These are phyloP conservation scores for Colletotrichum neosansevieriae DNA, from an alignment of 2,329 filamentous ascomycete species.

Conservation along the genomic window DNA sequence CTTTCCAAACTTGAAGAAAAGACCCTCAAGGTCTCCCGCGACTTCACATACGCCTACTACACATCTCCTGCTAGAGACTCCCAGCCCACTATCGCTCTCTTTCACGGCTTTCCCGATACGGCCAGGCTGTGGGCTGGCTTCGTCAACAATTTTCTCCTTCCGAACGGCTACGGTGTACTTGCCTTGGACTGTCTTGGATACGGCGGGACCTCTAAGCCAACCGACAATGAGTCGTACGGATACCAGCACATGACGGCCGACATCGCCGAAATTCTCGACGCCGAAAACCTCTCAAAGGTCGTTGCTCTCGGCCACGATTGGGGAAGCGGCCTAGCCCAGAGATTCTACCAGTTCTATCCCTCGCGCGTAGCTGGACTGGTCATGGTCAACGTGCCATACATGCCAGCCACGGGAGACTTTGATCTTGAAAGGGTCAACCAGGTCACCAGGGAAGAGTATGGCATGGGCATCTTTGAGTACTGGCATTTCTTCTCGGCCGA, in stretches of 20 bases:
- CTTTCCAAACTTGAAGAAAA: conserved; percentile 46
- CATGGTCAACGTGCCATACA: conserved; percentile 57
- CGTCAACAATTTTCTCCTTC: conserved; percentile 52
- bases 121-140: conserved; percentile 58
- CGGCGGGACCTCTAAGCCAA: conserved; percentile 55
- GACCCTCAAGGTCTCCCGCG: conserved; percentile 46
- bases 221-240: conserved; percentile 51
- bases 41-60: conserved; percentile 57
- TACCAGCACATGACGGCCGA: conserved; percentile 53
- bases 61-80: conserved; percentile 44
- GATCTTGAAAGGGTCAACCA: conserved; percentile 52
- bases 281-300: conserved; percentile 49
- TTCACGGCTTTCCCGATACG: conserved; percentile 64
- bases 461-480: conserved; percentile 55
- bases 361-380: conserved; percentile 55
- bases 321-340: conserved; percentile 55
- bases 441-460: conserved; percentile 48
- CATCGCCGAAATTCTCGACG: conserved; percentile 54
- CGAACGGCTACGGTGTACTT: conserved; percentile 52
- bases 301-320: conserved; percentile 64
- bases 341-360: conserved; percentile 56
- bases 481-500: conserved; percentile 59
- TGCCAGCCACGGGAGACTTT: conserved; percentile 49
- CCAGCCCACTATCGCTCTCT: conserved; percentile 52
- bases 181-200: conserved; percentile 55